Percentiles rank a stretch among this genome's conserved stretches.
phyloP scores from a whole-genome alignment of 2,329 filamentous ascomycete species.

The Aspergillus caelatus region DNA sequence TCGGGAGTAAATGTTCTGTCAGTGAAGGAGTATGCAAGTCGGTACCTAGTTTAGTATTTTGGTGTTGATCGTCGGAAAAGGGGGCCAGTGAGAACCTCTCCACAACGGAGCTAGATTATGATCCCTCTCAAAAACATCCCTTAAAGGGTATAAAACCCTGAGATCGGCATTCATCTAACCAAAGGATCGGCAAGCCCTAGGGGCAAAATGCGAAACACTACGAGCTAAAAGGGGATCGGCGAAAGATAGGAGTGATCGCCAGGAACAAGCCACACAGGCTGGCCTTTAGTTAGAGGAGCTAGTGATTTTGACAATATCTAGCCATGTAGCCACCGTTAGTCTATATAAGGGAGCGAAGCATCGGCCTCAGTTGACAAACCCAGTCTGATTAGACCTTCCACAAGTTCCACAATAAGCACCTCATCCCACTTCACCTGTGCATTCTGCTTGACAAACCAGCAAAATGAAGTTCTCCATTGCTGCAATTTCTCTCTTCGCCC shows the following conservation, averaged over 20 bases:
- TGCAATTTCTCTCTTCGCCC: conserved; percentile 2
- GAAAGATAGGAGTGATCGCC: conserved; percentile 6
- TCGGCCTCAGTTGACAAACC: not conserved
- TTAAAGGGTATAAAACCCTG: not conserved
- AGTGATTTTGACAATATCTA: not conserved
- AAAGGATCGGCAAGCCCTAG: not conserved
- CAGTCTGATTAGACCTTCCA: not conserved
- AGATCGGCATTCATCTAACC: not conserved
- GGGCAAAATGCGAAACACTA: not conserved
- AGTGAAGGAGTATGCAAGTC: conserved; percentile 28
- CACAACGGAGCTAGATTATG: not conserved
- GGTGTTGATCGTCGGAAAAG: not conserved
- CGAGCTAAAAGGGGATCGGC: not conserved
- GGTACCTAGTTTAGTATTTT: conserved; percentile 2
- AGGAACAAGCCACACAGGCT: not conserved
- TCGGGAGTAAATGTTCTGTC: conserved; percentile 44
- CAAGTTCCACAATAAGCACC: not conserved
- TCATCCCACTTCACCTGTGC: not conserved
- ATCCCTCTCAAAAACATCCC: not conserved
- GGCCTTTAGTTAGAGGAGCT: not conserved
- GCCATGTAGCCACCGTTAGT: not conserved
- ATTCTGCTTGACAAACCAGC: not conserved
- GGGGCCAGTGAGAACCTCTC: not conserved
- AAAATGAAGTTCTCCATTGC: conserved; percentile 10
- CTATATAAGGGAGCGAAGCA: not conserved